Evolutionary conservation across 257 asterid species (phyloP).

Genomic region (Coffea canephora): DNA sequence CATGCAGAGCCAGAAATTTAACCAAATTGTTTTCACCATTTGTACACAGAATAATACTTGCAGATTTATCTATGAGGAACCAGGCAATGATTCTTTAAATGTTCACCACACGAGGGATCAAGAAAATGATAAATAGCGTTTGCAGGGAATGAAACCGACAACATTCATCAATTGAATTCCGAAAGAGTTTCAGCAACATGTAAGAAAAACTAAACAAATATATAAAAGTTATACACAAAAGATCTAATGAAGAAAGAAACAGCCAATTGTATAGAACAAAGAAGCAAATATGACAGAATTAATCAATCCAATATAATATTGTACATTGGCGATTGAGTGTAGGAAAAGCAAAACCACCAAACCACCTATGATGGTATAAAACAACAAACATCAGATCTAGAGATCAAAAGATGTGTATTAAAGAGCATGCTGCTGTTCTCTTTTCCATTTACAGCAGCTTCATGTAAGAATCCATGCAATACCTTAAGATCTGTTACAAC

Average conservation of each 20-base stretch:
- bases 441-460: neutral
- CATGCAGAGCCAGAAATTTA: no score
- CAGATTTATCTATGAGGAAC: neutral
- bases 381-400: neutral
- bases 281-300: neutral
- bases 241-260: no score
- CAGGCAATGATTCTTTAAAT: neutral
- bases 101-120: neutral
- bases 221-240: no score
- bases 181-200: neutral
- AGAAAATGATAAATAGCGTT: neutral
- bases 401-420: slow-evolving; percentile 4
- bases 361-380: neutral
- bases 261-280: neutral
- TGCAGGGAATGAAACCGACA: neutral
- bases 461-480: neutral
- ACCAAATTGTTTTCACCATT: neutral
- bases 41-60: neutral
- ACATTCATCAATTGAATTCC: neutral
- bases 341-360: neutral
- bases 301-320: neutral
- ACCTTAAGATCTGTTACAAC: neutral
- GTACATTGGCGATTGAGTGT: neutral
- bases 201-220: no score
- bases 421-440: neutral